Conservation (phyloP, 257 asterid genomes). For the Nicotiana otophora region DNA sequence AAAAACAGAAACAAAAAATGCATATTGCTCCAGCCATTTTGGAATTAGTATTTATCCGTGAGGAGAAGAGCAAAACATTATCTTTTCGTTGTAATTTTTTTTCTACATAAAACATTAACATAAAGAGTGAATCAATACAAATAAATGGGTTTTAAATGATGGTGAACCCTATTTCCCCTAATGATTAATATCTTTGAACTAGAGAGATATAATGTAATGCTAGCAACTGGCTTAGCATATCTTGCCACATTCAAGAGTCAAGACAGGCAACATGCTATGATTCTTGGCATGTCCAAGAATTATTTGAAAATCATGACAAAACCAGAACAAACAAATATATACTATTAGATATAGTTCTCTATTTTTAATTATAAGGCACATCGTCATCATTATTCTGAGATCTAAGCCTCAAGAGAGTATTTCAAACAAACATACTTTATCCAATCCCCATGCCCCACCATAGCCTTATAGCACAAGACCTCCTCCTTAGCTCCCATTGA, state of each 20-base stretch:
- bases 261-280: constrained; percentile 1
- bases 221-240: not conserved
- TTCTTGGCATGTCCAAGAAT: constrained; percentile 8
- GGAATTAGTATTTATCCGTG: too few relatives aligned
- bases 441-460: constrained; percentile 14
- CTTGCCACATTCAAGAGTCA: not conserved
- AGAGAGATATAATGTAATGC: not conserved
- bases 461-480: not conserved
- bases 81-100: too few relatives aligned
- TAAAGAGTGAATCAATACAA: too few relatives aligned
- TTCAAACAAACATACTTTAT: constrained; percentile 17
- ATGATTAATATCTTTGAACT: not conserved
- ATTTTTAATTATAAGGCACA: not conserved
- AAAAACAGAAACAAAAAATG: too few relatives aligned
- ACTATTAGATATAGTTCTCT: not conserved
- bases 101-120: too few relatives aligned
- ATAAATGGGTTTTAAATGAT: too few relatives aligned
- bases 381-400: not conserved
- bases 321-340: not conserved
- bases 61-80: too few relatives aligned
- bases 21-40: too few relatives aligned
- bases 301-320: not conserved
- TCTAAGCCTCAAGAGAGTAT: not conserved
- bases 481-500: not conserved
- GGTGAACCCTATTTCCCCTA: too few relatives aligned